A percentile compares a stretch with the other conserved stretches of the same genome.
Conservation (phyloP, 2,329 filamentous ascomycete species). For the Pseudovirgaria hyperparasitica region DNA sequence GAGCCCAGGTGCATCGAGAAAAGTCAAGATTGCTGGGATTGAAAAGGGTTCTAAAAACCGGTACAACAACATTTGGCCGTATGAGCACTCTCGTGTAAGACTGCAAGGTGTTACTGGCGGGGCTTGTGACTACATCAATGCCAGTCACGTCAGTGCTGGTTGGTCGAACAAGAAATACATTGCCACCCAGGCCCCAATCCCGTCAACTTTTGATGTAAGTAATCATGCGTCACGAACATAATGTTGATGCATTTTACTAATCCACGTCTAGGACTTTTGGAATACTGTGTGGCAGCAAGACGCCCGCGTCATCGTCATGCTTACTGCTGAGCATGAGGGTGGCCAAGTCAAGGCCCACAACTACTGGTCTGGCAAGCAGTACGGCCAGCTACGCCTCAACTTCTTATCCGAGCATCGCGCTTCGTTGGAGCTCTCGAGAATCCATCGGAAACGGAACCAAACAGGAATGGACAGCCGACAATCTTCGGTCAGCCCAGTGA, state of each 20-base stretch:
- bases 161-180: conserved; percentile 89
- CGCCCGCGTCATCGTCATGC: conserved; percentile 86
- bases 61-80: conserved; percentile 96
- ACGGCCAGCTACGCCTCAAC: conserved; percentile 64
- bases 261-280: conserved; percentile 70
- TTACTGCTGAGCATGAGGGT: conserved; percentile 87
- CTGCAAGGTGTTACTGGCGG: conserved; percentile 54
- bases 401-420: conserved; percentile 71
- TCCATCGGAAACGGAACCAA: conserved; percentile 30
- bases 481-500: conserved; percentile 19
- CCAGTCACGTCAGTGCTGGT: conserved; percentile 68
- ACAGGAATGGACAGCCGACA: conserved; percentile 21
- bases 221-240: conserved; percentile 7
- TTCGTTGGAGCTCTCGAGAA: conserved; percentile 52
- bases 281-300: conserved; percentile 96
- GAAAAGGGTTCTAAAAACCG: conserved; percentile 93
- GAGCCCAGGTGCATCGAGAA: conserved; percentile 22
- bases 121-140: conserved; percentile 89
- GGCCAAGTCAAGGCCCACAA: conserved; percentile 90
- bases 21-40: conserved; percentile 73
- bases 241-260: conserved; percentile 8
- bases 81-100: conserved; percentile 82
- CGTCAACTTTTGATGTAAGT: conserved; percentile 77
- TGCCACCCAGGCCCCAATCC: conserved; percentile 85
- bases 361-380: conserved; percentile 75